These are phyloP conservation scores for Meripilus lineatus DNA, from an alignment of 1,284 basidiomycete species.

Conservation along the genomic window DNA sequence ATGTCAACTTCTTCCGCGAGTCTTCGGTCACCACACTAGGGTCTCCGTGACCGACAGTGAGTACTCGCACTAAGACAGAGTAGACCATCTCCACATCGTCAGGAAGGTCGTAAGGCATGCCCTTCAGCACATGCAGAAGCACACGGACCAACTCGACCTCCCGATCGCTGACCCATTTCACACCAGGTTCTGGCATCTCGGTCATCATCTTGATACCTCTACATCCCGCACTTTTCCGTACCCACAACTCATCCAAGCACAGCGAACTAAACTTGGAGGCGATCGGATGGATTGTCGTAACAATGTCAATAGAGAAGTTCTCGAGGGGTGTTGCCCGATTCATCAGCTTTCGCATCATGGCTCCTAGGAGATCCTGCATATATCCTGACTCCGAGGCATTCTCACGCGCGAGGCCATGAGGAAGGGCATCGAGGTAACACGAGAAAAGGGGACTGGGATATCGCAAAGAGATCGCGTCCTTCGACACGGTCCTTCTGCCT, in stretches of 20 bases:
- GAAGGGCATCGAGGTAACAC: slow-evolving; percentile 75
- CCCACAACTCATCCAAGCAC: slow-evolving; percentile 88
- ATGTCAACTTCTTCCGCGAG: slow-evolving; percentile 47
- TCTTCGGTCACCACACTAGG: slow-evolving; percentile 39
- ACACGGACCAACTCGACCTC: slow-evolving; percentile 91
- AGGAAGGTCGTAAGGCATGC: slow-evolving; percentile 90
- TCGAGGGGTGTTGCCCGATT: slow-evolving; percentile 43
- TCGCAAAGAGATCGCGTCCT: slow-evolving; percentile 48
- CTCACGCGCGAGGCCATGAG: slow-evolving; percentile 65
- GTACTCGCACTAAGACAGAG: slow-evolving; percentile 74
- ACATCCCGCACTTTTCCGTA: slow-evolving; percentile 83
- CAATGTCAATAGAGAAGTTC: slow-evolving; percentile 48
- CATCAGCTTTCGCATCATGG: slow-evolving; percentile 69
- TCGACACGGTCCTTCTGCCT: slow-evolving; percentile 49
- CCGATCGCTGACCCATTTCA: slow-evolving; percentile 83
- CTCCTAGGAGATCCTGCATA: slow-evolving; percentile 54
- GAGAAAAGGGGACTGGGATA: slow-evolving; percentile 60
- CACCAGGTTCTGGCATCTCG: slow-evolving; percentile 63
- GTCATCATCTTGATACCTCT: slow-evolving; percentile 80
- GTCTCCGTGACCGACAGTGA: slow-evolving; percentile 66
- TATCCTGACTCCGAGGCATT: slow-evolving; percentile 54
- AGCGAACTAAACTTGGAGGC: slow-evolving; percentile 77
- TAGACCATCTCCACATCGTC: slow-evolving; percentile 78
- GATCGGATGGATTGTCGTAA: slow-evolving; percentile 70
- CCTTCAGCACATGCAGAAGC: slow-evolving; percentile 91